Base-by-base conservation (phyloP, 371 early-diverging fungal genomes). In the Mortierella sp. region DNA sequence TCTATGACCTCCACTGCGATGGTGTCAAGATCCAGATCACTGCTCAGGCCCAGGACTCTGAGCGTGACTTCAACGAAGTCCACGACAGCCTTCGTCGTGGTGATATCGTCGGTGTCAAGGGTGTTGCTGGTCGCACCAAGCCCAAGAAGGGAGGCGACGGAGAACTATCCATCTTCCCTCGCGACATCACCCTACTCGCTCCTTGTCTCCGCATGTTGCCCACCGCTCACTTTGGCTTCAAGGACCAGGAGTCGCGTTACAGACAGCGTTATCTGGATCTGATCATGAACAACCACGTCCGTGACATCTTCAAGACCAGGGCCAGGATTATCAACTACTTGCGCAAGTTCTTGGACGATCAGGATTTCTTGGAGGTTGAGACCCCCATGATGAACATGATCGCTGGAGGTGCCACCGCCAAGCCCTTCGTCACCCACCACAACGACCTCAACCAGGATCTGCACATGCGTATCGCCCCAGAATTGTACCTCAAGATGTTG, bases 351-450 rank as follows among this genome's bases (percentile, higher is more conserved):
- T 86, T 99, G 60, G 97, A 99, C 80, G 82, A 89, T 60, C 90
- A 89, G 52, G 95, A 94, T 46, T 99, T 99, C 89, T 81, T 99
- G 51, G 99, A 99, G 84, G 99, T 99, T 57, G 99, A 99, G 81
- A 99, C 99, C n/a, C 99, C 99, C 53, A 99, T 99, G 96, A 97
- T 99, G 98, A 97, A 97, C 90, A 90, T 92, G 88, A 97, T 98
- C 83, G 97, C 99, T 47, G 99, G 99, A 67, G 99, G 99, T 68
- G 99, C 99, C 57, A 96, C 99, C 43, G 99, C 99, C 68, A 99
- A 97, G 88, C 99, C 99, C 21, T 99, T 99, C 82, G 85, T 95
- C 72, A 99, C 99, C 42, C 96, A 98, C 81, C 99, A 99, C 90
- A 99, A 99, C 82, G 99, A 99, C 72, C 89, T 99, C 67, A 96